Base-by-base conservation (phyloP, 805 yeast genomes). In the Tetrapisispora iriomotensis region DNA sequence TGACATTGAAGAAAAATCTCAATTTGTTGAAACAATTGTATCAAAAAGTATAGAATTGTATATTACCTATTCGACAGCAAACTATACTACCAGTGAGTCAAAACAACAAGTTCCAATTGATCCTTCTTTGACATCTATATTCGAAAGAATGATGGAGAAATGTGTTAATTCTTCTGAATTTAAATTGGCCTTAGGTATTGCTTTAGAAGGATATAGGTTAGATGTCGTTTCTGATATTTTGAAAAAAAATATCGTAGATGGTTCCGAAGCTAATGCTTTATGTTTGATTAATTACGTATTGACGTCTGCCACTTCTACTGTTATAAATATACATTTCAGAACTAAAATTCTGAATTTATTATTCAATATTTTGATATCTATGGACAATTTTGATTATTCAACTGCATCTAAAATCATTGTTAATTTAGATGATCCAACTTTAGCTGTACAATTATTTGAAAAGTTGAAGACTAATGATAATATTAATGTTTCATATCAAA, bases 11-110 rank as follows among this genome's bases (percentile, higher is more conserved):
- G 86, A 82, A 50, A 68, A 73, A 44, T 73, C 85, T n/a, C 94
- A 90, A 64, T 92, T 75, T 63, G 82, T 82, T 44, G 95, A 92
- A 64, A 90, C 97, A 3, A 83, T 92, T 51, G 92, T 92, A 21
- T 83, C 95, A 20, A 85, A 88, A 59, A 86, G 96, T 61, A 83
- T 92, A 60, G 86, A 82, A 54, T 75, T 75, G 47, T 92, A 92
- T 61, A 82, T 82, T 45, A 62, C 67, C 30, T 68, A 72, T 45
- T 74, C 94, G 2, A 82, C 77, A 51, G 56, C 62, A 14, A 62
- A 58, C 28, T 68, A 64, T 47, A 21, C 14, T 15, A 8, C 18
- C 8, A n/a, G 13, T 10, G 17, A 59, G 47, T 58, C 47, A 54
- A 27, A n/a, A 9, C 26, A 36, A 13, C 53, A 53, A 3, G 46